A percentile compares a stretch with the other conserved stretches of the same genome.
Evolutionary conservation across 164 flowering plant species (phyloP).

Genomic region (Kingdonia uniflora): DNA sequence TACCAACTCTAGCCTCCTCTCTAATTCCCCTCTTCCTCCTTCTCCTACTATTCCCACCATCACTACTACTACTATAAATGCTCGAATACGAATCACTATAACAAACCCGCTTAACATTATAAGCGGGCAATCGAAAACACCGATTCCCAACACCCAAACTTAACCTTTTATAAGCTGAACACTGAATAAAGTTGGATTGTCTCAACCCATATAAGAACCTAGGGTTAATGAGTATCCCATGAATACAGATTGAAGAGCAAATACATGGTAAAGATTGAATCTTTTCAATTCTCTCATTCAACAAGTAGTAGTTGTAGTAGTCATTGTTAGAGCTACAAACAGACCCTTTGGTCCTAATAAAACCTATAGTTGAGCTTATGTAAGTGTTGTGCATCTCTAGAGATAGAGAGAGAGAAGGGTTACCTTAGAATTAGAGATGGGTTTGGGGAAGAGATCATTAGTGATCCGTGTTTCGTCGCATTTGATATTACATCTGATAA

Average conservation of each 20-base stretch:
- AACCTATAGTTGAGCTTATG: constrained; percentile 30
- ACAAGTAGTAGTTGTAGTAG: constrained; percentile 24
- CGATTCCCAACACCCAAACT: constrained; percentile 14
- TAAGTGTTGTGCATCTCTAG: constrained; percentile 33
- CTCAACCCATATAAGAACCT: constrained; percentile 28
- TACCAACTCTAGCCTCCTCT: too few species aligned
- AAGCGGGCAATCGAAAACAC: constrained; percentile 22
- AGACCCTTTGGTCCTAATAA: constrained; percentile 27
- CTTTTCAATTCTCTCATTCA: constrained; percentile 14
- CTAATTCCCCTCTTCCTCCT: constrained; percentile 15
- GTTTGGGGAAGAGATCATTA: too few species aligned
- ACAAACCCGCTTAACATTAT: constrained; percentile 17
- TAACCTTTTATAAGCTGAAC: constrained; percentile 20
- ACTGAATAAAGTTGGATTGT: constrained; percentile 27
- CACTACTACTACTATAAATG: constrained; percentile 5
- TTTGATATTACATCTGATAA: too few species aligned
- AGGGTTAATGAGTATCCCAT: constrained; percentile 19
- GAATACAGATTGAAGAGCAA: constrained; percentile 12
- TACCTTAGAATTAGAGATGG: neutral
- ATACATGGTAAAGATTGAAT: constrained; percentile 9
- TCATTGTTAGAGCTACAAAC: constrained; percentile 31
- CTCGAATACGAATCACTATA: constrained; percentile 17
- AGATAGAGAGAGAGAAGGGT: neutral
- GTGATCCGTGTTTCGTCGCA: too few species aligned
- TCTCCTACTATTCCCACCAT: neutral